Evolutionary conservation across 305 asterid genomes (phyloP).

Genomic region (Fraxinus paxiana): DNA sequence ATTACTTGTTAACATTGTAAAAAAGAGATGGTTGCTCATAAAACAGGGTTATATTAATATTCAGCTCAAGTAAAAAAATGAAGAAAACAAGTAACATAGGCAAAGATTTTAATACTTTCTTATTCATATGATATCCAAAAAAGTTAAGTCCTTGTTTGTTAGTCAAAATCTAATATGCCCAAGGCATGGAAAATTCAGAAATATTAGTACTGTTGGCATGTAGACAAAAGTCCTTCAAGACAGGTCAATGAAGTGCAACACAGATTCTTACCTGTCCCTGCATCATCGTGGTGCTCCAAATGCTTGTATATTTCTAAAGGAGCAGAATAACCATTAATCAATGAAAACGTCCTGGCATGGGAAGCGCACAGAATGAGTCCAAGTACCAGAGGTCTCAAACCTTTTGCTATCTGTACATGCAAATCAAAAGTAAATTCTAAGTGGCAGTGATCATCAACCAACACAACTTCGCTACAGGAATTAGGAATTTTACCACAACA

Average conservation of each 20-base stretch:
- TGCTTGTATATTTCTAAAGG: conserved; percentile 94
- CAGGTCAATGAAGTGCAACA: neutral
- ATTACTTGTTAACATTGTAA: neutral
- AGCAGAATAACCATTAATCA: conserved; percentile 89
- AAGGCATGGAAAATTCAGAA: neutral
- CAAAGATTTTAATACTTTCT: neutral
- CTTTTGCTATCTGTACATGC: conserved; percentile 65
- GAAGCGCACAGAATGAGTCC: conserved; percentile 87
- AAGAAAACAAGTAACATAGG: neutral
- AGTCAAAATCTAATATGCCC: neutral
- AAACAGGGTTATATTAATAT: neutral
- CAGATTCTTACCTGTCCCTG: conserved; percentile 54
- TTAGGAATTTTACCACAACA: conserved; percentile 43
- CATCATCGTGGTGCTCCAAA: conserved; percentile 83
- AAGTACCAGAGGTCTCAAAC: conserved; percentile 69
- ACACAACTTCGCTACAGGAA: conserved; percentile 2
- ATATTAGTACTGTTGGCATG: neutral
- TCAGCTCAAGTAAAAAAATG: neutral
- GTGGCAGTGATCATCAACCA: conserved; percentile 19
- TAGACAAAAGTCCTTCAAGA: neutral
- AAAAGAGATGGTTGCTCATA: neutral
- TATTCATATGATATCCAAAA: neutral
- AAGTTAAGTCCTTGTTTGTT: neutral
- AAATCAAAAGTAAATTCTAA: conserved; percentile 30
- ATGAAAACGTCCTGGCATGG: conserved; percentile 83